Evolutionary conservation across 179 eudicot species (phyloP), one percentile per base, ranked within the genome.

Genomic region (Gypsophila paniculata): DNA sequence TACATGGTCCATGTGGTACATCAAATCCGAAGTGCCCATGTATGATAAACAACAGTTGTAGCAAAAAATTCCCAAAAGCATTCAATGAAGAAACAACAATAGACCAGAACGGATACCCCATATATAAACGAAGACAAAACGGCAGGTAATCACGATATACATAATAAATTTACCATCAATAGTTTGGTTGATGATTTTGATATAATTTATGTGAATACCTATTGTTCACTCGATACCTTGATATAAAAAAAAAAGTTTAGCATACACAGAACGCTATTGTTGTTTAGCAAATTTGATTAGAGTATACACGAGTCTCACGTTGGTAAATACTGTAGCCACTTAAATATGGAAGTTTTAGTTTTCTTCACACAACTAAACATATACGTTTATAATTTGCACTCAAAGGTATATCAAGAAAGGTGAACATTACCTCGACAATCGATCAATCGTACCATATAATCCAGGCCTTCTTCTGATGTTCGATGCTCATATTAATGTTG

Each of bases 21-120:
- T 48, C 55, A 8, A 60, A 46, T 19, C 34, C 26, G 1, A 44
- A 21, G 21, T 68, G 51, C n/a, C 39, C 68, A 0, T 68, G 77
- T 29, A 74, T 74, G 77, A 15, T 21, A 0, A 57, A 74, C 2
- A 11, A 32, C 6, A 65, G 17, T 8, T 74, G 77, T 6, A 17
- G 22, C 57, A 53, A 53, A 22, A 53, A 53, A 0, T 53, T 15
- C 5, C 22, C 57, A 5, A 53, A 53, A 4, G 5, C 57, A 53
- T 17, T 53, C 22, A 17, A 53, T 53, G 7, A 53, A 17, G 22
- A 14, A 26, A 74, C 52, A 2, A 19, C 21, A 11, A 0, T 67
- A 0, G 72, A 68, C 15, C 15, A 25, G 10, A 67, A 74, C 26
- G 67, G 72, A 6, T 48, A 58, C 17, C 65, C 62, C 0, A 5